phyloP scores from a whole-genome alignment of 1,284 basidiomycete genomes.

The Phylloboletellus chloephorus region DNA sequence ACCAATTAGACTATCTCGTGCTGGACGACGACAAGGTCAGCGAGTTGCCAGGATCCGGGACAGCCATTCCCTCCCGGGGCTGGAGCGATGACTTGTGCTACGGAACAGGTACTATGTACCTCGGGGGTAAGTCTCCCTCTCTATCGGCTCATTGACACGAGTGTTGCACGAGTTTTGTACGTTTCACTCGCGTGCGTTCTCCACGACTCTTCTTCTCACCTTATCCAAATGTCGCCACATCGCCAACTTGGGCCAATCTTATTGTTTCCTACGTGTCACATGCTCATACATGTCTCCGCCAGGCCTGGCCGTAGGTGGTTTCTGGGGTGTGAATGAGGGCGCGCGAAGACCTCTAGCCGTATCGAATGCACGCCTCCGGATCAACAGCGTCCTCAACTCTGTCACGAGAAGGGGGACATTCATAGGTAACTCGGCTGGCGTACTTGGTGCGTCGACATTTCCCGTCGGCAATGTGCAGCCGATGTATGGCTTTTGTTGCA shows the following conservation, averaged over 20 bases:
- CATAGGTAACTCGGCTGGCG: slow-evolving; percentile 97
- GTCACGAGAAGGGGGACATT: slow-evolving; percentile 95
- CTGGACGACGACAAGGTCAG: slow-evolving; percentile 92
- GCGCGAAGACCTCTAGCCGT: slow-evolving; percentile 79
- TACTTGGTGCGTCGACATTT: slow-evolving; percentile 71
- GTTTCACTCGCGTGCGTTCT: slow-evolving; percentile 39
- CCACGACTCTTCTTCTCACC: slow-evolving; percentile 46
- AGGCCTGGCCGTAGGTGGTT: slow-evolving; percentile 92
- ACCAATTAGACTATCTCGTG: slow-evolving; percentile 87
- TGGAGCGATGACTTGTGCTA: slow-evolving; percentile 99
- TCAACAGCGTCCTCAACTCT: slow-evolving; percentile 96
- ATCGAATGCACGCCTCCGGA: slow-evolving; percentile 80
- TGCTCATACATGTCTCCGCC: slow-evolving; percentile 53
- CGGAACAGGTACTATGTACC: slow-evolving; percentile 98
- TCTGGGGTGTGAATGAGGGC: slow-evolving; percentile 96
- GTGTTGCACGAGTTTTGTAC: slow-evolving; percentile 50
- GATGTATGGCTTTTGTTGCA: slow-evolving; percentile 35
- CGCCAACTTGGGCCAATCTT: slow-evolving; percentile 55
- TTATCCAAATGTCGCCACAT: slow-evolving; percentile 53
- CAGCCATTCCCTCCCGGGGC: slow-evolving; percentile 87
- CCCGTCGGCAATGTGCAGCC: slow-evolving; percentile 28
- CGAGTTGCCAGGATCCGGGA: slow-evolving; percentile 79
- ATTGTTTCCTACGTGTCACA: slow-evolving; percentile 72
- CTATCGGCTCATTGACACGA: slow-evolving; percentile 44
- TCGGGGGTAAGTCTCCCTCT: slow-evolving; percentile 77